Conservation (phyloP, 2,329 filamentous ascomycete species). For the Cladophialophora immunda region DNA sequence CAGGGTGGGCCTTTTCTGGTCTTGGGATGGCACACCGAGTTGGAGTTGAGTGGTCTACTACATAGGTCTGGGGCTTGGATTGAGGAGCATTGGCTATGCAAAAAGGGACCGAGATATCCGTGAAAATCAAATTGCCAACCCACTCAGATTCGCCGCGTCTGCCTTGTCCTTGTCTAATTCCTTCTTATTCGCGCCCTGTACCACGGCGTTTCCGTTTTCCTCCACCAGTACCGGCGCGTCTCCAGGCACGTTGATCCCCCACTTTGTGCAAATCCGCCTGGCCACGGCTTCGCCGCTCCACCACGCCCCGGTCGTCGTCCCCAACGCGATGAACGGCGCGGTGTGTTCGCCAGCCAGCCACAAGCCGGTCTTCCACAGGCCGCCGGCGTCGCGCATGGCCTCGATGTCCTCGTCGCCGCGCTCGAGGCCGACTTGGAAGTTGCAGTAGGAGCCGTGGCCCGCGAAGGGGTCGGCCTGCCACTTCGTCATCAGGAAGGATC, state of each 20-base stretch:
- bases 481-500: constrained; percentile 71
- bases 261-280: constrained; percentile 54
- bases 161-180: constrained; percentile 16
- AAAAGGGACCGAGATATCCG: neutral
- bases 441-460: constrained; percentile 82
- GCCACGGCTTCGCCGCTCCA: constrained; percentile 87
- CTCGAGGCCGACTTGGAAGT: constrained; percentile 80
- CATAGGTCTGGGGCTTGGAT: too few relatives aligned
- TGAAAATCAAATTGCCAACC: constrained; percentile 27
- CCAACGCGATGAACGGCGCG: constrained; percentile 85
- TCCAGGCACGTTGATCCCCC: constrained; percentile 27
- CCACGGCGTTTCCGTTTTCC: constrained; percentile 2
- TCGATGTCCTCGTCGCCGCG: constrained; percentile 77
- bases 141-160: constrained; percentile 32
- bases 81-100: neutral
- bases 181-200: constrained; percentile 18
- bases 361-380: constrained; percentile 60
- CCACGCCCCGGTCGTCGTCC: constrained; percentile 89
- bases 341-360: constrained; percentile 95
- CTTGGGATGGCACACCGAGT: too few relatives aligned
- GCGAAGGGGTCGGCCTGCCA: constrained; percentile 83
- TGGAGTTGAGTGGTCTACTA: too few relatives aligned
- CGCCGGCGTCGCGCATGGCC: constrained; percentile 60
- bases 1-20: too few relatives aligned
- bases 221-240: constrained; percentile 5